Evolutionary conservation across 73 alveolate species (phyloP).

Genomic region (Paramecium pentaurelia): DNA sequence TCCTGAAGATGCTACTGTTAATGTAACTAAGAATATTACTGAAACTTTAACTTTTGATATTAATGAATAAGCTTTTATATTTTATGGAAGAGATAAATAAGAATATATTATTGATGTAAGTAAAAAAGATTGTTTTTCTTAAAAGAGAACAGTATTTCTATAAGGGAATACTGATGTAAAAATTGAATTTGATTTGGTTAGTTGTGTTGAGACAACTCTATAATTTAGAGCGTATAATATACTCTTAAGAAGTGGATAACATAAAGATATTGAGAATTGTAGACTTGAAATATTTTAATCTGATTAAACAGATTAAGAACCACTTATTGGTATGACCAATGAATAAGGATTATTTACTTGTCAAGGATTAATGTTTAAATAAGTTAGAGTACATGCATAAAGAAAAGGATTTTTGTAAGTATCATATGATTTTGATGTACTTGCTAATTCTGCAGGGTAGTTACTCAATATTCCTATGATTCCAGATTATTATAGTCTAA

Average conservation of each 20-base stretch:
- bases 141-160: neutral
- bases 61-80: neutral
- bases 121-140: conserved; percentile 28
- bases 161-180: neutral
- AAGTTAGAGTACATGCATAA: conserved; percentile 33
- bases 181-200: conserved; percentile 37
- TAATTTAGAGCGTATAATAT: conserved; percentile 18
- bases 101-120: neutral
- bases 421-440: conserved; percentile 14
- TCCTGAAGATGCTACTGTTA: conserved; percentile 4
- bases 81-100: conserved; percentile 34
- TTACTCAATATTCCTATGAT: conserved; percentile 22
- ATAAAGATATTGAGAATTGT: neutral
- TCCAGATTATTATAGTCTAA: conserved; percentile 26
- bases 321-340: neutral
- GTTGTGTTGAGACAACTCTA: conserved; percentile 36
- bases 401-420: conserved; percentile 31
- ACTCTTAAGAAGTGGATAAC: neutral
- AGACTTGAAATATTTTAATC: conserved; percentile 6
- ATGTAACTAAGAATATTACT: neutral
- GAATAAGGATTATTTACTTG: conserved; percentile 3
- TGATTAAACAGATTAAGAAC: conserved; percentile 29
- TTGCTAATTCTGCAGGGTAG: conserved; percentile 34
- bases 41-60: neutral
- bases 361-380: conserved; percentile 34